Base-by-base conservation (phyloP, 2,329 filamentous ascomycete genomes). In the Fusarium pseudograminearum region DNA sequence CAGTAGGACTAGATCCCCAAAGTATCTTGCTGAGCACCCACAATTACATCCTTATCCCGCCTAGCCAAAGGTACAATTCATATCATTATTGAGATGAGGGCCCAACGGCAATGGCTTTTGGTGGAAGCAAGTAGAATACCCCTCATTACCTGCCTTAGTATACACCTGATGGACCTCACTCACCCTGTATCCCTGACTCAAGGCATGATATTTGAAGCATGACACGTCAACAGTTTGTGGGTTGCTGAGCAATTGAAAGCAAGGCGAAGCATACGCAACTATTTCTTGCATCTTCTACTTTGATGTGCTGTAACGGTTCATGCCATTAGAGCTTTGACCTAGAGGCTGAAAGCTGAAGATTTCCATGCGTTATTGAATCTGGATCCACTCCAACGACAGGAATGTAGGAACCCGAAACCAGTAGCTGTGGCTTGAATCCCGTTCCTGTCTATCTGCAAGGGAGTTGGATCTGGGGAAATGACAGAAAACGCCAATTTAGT, bases 211-310 rank as follows among this genome's bases (percentile, higher is more conserved):
- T 28, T 28, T 28, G 44, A 31, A 41, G 44, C 11, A 69, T 40
- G 66, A 55, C 62, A 60, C 62, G 62, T 67, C 67, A 67, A 54
- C 36, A 60, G 4, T 16, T 4, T 8, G 12, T 42, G 45, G 38
- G 47, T 67, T 67, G 45, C 56, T 52, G 36, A 48, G 51, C 47
- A 34, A 45, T 36, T 42, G 50, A 57, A 55, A 30, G 45, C 36
- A 58, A 67, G 44, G 57, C 56, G 52, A 20, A 33, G 33, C 18
- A 33, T 45, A 36, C 7, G 20, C 15, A 45, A 5, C 12, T 24
- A 28, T 51, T 51, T 40, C 48, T 51, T 51, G 48, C 48, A 51
- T 51, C 33, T 20, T 36, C 22, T 40, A 51, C 33, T 15, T 28
- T 9, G 22, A 31, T 15, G n/a, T 45, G 16, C 33, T 33, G 20